Evolutionary conservation across 371 early-diverging fungal genomes (phyloP), one percentile per base, ranked within the genome.

Genomic region (Batrachochytrium dendrobatidis): DNA sequence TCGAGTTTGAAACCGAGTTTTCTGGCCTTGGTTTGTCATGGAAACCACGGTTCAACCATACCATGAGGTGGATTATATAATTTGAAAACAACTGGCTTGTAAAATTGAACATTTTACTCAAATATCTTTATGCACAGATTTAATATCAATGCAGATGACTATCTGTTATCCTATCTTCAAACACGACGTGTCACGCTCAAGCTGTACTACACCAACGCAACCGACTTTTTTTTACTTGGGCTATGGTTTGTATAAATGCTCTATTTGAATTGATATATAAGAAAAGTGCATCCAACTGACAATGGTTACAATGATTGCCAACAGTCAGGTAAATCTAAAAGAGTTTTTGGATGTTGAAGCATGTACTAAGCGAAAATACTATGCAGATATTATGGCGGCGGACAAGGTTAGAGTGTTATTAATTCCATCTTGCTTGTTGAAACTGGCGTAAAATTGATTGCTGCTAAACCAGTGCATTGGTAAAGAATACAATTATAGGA

Each of bases 1-100:
- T 70, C 56, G 76, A 77, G 25, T 76, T 75, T 59, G 79, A 79
- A 55, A 75, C 77, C 7, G 61, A 67, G 34, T 65, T 75, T 10
- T 63, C 73, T 0, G 68, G 67, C 7, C 51, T 75, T 25, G 74
- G 71, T 3, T 24, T 66, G 7, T 65, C 69, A 20, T 55, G 62
- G 26, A 34, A 30, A 22, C 71, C 77, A 0, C 43, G 35, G 3
- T 75, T 56, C 53, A 65, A 68, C 55, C 60, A 59, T 50, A 65
- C 67, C 1, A 33, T 74, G 20, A 62, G 58, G 72, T 72, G 55
- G 39, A 24, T 48, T n/a, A 31, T 8, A 18, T 28, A 12, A 18
- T 20, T 34, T 7, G n/a, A 22, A 25, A 43, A 20, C 30, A 61
- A 28, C 25, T 56, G 22, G 22, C 17, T 1, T 58, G 39, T n/a